A percentile compares a stretch with the other conserved stretches of the same genome.
Evolutionary conservation across 2,329 filamentous ascomycete species (phyloP).

Genomic region (Tolypocladium amazonense): DNA sequence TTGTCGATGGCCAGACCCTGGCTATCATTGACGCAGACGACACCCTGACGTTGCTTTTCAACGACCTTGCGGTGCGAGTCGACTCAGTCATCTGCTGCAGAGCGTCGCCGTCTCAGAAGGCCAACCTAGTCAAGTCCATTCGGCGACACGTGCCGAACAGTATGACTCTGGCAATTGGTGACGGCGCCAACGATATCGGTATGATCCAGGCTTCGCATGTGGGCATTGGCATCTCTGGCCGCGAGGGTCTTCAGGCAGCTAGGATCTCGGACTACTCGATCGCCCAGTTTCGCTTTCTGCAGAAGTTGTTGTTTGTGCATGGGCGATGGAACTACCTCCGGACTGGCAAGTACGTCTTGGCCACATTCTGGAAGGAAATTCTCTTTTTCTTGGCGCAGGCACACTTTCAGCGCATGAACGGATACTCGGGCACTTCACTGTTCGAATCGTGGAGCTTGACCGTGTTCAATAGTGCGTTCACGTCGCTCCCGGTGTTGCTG

Average conservation of each 20-base stretch:
- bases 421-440: slow-evolving; percentile 82
- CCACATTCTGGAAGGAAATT: slow-evolving; percentile 84
- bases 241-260: slow-evolving; percentile 83
- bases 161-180: slow-evolving; percentile 84
- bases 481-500: slow-evolving; percentile 77
- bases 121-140: slow-evolving; percentile 67
- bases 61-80: slow-evolving; percentile 66
- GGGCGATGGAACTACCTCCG: slow-evolving; percentile 86
- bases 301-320: slow-evolving; percentile 73
- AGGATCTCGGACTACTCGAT: slow-evolving; percentile 87
- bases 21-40: slow-evolving; percentile 53
- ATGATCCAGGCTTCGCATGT: slow-evolving; percentile 88
- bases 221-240: slow-evolving; percentile 83
- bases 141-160: slow-evolving; percentile 17
- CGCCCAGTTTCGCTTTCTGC: slow-evolving; percentile 83
- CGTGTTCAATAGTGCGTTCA: slow-evolving; percentile 92
- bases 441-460: slow-evolving; percentile 83
- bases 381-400: slow-evolving; percentile 81
- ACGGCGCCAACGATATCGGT: slow-evolving; percentile 88
- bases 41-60: slow-evolving; percentile 51
- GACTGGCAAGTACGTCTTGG: slow-evolving; percentile 79
- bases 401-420: slow-evolving; percentile 71
- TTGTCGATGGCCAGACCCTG: slow-evolving; percentile 72
- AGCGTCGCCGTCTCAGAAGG: slow-evolving; percentile 82
- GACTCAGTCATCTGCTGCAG: slow-evolving; percentile 92